Evolutionary conservation across 2,329 filamentous ascomycete genomes (phyloP).

Genomic region (Aotearoamyces nothofagi): DNA sequence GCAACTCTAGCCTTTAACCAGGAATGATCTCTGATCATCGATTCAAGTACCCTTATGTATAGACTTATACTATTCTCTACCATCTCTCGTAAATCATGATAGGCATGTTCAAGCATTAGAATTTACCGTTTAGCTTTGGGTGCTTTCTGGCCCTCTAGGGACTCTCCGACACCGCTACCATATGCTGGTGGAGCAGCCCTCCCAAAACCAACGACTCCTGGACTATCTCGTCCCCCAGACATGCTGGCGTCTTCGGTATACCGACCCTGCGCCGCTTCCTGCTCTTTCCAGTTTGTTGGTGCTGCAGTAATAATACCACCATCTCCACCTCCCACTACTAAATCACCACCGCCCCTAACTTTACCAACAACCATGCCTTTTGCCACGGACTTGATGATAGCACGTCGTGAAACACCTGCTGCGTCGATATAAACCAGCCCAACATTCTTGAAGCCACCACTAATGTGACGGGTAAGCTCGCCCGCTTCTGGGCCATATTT

Average conservation of each 20-base stretch:
- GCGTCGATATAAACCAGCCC: conserved; percentile 96
- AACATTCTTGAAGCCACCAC: conserved; percentile 87
- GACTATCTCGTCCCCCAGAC: conserved; percentile 11
- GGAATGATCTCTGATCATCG: too few species aligned
- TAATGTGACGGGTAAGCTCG: conserved; percentile 56
- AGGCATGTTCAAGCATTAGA: too few species aligned
- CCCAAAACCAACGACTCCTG: conserved; percentile 13
- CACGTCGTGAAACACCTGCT: conserved; percentile 75
- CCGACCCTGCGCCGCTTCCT: conserved; percentile 10
- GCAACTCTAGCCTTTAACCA: too few species aligned
- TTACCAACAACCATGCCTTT: conserved; percentile 90
- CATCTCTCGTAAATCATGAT: too few species aligned
- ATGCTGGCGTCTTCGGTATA: conserved; percentile 11
- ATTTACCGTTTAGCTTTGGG: conserved; percentile 2
- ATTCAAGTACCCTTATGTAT: too few species aligned
- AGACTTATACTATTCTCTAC: too few species aligned
- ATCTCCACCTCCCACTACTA: conserved; percentile 52
- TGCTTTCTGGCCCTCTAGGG: conserved; percentile 10
- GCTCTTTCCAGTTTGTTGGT: conserved; percentile 11
- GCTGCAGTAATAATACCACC: conserved; percentile 9
- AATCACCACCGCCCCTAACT: conserved; percentile 57
- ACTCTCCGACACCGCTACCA: conserved; percentile 10
- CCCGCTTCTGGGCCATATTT: conserved; percentile 80
- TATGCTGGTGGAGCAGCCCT: conserved; percentile 11
- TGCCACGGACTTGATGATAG: conserved; percentile 85